Evolutionary conservation across 2,329 filamentous ascomycete species (phyloP).

Genomic region (Ophiostoma ulmi): DNA sequence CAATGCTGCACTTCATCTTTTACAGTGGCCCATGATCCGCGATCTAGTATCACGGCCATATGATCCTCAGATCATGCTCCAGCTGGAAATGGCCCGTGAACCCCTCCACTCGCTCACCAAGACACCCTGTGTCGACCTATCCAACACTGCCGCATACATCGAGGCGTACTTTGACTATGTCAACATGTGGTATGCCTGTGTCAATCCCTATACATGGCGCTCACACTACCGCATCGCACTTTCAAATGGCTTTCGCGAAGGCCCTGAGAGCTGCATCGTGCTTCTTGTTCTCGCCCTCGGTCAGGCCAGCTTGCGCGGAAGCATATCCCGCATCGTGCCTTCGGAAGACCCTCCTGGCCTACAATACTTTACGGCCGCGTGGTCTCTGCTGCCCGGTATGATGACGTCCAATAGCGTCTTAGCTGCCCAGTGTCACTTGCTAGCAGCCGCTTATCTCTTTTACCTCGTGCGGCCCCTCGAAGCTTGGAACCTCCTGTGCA

Average conservation of each 20-base stretch:
- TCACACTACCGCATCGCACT: conserved; percentile 70
- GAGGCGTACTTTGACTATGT: conserved; percentile 76
- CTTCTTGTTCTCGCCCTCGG: conserved; percentile 72
- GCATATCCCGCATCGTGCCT: conserved; percentile 65
- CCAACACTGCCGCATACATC: conserved; percentile 68
- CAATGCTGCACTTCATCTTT: conserved; percentile 69
- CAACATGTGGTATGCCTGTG: conserved; percentile 80
- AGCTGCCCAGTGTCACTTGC: conserved; percentile 72
- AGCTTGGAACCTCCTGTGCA: conserved; percentile 75
- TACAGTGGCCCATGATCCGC: conserved; percentile 76
- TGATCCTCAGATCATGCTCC: conserved; percentile 74
- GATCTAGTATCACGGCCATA: conserved; percentile 72
- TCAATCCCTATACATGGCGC: conserved; percentile 76
- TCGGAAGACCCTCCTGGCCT: conserved; percentile 69
- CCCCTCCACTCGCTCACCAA: conserved; percentile 64
- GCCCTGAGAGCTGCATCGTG: conserved; percentile 77
- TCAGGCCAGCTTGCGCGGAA: conserved; percentile 68
- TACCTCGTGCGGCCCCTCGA: conserved; percentile 77
- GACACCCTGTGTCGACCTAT: conserved; percentile 63
- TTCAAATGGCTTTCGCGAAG: conserved; percentile 69
- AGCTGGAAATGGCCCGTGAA: conserved; percentile 73
- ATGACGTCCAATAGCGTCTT: conserved; percentile 76
- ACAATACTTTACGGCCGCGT: conserved; percentile 75
- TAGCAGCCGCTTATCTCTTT: conserved; percentile 76
- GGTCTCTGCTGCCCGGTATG: conserved; percentile 69